Base-by-base conservation (phyloP, 1,284 basidiomycete species). In the Irpex sp. region DNA sequence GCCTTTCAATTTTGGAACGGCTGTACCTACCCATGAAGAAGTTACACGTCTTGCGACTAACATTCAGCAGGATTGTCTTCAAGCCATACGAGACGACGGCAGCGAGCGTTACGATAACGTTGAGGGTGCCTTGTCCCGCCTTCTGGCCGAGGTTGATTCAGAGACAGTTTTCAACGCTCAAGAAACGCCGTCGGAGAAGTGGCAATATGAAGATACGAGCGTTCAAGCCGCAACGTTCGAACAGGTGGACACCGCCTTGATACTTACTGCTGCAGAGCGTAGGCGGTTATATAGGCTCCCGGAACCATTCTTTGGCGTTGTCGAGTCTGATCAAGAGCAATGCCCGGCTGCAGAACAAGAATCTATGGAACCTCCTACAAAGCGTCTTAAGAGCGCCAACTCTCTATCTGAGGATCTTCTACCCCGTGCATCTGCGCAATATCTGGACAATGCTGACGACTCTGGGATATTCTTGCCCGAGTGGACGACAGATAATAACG, bases 21-120 rank as follows among this genome's bases (percentile, higher is more conserved):
- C 78, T 63, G 65, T 81, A 4, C 82, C 82, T 9, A 81, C 79
- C 0, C 70, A 81, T 54, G 82, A 80, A 64, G 79, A 81, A 56
- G 73, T 80, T n/a, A 65, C 75, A n/a, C 67, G 70, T 36, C 71
- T 77, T 11, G 59, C 60, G 1, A 66, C 69, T 13, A 65, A 65
- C 43, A 58, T 67, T 9, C 58, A 64, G 19, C 7, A 33, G 50
- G 62, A 64, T 4, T 60, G 61, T 50, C 11, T 65, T 21, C 11
- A 51, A 13, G 37, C 43, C 43, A 1, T 46, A 8, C 13, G 6
- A 54, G 55, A 31, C 51, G 35, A 54, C 35, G 19, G 9, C 15
- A 35, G n/a, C 26, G 26, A 46, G 47, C 19, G 17, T n/a, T 35
- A 13, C 5, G 11, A 46, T 59, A 26, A 26, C n/a, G 21, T 47